Evolutionary conservation across 352 stramenopile genomes (phyloP).

Genomic region (Phytophthora sp.): DNA sequence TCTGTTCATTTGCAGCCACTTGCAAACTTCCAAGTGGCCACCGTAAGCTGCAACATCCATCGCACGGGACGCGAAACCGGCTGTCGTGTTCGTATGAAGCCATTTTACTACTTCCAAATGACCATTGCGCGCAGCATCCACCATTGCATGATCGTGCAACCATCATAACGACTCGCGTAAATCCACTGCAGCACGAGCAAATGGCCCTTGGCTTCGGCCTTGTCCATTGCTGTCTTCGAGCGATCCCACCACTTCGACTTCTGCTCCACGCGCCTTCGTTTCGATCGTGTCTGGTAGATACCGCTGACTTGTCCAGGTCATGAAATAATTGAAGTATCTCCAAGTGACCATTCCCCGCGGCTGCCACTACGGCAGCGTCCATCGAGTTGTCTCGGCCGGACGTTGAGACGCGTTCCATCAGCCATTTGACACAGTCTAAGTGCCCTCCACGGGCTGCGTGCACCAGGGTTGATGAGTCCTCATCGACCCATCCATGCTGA

Average conservation of each 20-base stretch:
- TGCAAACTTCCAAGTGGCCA: conserved; percentile 8
- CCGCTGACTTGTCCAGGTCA: not conserved
- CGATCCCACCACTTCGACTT: not conserved
- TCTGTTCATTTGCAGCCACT: conserved; percentile 6
- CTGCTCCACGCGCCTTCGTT: not conserved
- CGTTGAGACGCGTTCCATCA: not conserved
- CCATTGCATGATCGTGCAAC: not conserved
- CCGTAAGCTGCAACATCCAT: conserved; percentile 2
- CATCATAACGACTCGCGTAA: not conserved
- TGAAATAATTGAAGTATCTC: conserved; percentile 12
- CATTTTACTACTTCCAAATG: conserved; percentile 11
- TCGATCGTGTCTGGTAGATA: not conserved
- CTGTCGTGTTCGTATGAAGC: conserved; percentile 1
- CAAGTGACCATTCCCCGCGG: conserved; percentile 1
- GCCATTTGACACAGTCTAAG: conserved; percentile 5
- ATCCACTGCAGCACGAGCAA: not conserved
- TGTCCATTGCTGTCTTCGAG: not conserved
- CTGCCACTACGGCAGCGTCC: not conserved
- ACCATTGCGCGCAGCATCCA: not conserved
- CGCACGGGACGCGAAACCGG: not conserved
- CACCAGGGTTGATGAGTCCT: not conserved
- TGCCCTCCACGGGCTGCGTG: conserved; percentile 1
- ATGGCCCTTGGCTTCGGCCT: not conserved
- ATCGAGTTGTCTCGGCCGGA: not conserved
- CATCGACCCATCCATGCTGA: conserved; percentile 1